phyloP scores from a whole-genome alignment of 257 asterid species.

The Solanum medicagineum region DNA sequence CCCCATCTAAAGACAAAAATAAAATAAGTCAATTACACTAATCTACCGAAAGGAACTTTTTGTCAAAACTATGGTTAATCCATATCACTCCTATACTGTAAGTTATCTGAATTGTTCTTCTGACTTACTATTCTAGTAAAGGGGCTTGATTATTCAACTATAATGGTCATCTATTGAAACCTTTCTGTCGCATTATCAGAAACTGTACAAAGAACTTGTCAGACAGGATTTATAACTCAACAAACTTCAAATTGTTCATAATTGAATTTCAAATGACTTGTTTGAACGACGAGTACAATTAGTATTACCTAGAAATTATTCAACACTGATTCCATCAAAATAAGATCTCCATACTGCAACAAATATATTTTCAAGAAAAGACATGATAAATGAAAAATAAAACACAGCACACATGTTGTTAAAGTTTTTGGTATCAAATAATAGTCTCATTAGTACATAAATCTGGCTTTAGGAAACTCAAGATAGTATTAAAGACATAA shows the following conservation, averaged over 20 bases:
- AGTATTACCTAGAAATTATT: neutral
- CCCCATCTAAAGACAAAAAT: neutral
- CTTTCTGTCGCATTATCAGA: neutral
- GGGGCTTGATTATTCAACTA: neutral
- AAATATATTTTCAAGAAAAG: neutral
- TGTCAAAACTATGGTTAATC: neutral
- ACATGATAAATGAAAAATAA: neutral
- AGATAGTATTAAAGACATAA: neutral
- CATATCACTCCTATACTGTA: neutral
- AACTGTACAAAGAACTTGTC: neutral
- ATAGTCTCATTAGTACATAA: neutral
- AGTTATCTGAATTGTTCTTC: neutral
- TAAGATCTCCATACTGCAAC: neutral
- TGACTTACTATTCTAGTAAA: neutral
- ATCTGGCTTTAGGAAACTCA: neutral
- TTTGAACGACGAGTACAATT: neutral
- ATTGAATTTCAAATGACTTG: neutral
- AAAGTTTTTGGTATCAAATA: neutral
- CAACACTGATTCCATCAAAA: neutral
- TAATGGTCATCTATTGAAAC: neutral
- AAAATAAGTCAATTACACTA: neutral
- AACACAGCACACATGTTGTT: neutral
- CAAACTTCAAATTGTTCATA: neutral
- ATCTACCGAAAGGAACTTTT: neutral
- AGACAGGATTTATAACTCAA: neutral